These are phyloP conservation scores for Boletus edulis DNA, from an alignment of 768 basidiomycete genomes.

Conservation along the genomic window DNA sequence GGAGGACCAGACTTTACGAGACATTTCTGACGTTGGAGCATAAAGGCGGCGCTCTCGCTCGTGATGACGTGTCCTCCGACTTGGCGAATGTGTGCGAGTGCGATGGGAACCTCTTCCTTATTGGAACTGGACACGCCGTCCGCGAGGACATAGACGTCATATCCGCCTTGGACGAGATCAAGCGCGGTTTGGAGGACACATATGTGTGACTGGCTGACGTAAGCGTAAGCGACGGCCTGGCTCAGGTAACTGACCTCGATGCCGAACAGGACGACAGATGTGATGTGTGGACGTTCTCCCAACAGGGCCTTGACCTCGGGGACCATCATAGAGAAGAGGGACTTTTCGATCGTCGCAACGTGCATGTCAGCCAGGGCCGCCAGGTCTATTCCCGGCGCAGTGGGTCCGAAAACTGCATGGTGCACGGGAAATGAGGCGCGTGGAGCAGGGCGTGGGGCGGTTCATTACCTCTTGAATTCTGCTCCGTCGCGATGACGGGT, in stretches of 20 bases:
- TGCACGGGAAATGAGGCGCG: slow-evolving; percentile 3
- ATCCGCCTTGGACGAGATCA: slow-evolving; percentile 52
- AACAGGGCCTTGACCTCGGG: slow-evolving; percentile 60
- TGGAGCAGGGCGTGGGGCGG: neutral
- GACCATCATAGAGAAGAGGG: slow-evolving; percentile 83
- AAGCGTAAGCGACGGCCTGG: neutral
- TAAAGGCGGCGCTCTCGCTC: slow-evolving; percentile 78
- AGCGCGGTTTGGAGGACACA: slow-evolving; percentile 85
- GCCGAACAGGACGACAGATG: slow-evolving; percentile 75
- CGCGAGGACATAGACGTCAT: slow-evolving; percentile 67
- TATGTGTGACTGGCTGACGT: slow-evolving; percentile 68
- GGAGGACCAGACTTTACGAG: slow-evolving; percentile 5
- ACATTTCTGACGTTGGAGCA: slow-evolving; percentile 57
- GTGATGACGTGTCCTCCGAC: slow-evolving; percentile 78
- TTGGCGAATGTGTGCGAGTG: slow-evolving; percentile 64
- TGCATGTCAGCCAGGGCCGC: slow-evolving; percentile 53
- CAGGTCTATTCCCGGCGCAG: slow-evolving; percentile 59
- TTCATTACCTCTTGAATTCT: slow-evolving; percentile 70
- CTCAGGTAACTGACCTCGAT: slow-evolving; percentile 64
- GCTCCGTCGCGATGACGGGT: slow-evolving; percentile 79
- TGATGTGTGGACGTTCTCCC: slow-evolving; percentile 42
- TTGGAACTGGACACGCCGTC: slow-evolving; percentile 87
- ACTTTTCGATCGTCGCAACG: slow-evolving; percentile 69
- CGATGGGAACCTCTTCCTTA: slow-evolving; percentile 73
- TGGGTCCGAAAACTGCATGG: slow-evolving; percentile 61